These are phyloP conservation scores for Exophiala xenobiotica DNA, from an alignment of 2,329 filamentous ascomycete species.

Conservation along the genomic window DNA sequence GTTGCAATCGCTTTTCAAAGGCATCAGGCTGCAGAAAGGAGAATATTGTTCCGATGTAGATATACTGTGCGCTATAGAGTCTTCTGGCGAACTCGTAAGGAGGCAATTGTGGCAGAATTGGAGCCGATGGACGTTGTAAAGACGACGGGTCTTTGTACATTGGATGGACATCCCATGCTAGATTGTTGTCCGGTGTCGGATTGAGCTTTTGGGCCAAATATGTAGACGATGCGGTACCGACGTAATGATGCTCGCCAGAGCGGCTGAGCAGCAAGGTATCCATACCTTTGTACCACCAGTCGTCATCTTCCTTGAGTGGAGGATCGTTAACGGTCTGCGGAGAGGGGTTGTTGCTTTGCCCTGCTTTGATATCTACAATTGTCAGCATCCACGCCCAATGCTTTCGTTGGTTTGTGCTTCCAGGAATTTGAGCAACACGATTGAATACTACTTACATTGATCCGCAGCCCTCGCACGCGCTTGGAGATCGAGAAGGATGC, in stretches of 20 bases:
- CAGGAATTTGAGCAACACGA: not conserved
- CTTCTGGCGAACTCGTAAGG: constrained; percentile 53
- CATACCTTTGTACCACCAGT: constrained; percentile 42
- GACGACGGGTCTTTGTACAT: constrained; percentile 38
- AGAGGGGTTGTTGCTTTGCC: constrained; percentile 7
- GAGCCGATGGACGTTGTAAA: constrained; percentile 32
- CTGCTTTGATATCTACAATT: constrained; percentile 7
- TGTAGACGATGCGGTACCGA: constrained; percentile 38
- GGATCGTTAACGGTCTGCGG: constrained; percentile 30
- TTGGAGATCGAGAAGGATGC: constrained; percentile 38
- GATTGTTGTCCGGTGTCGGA: constrained; percentile 34
- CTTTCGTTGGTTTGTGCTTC: not conserved
- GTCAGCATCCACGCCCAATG: constrained; percentile 1
- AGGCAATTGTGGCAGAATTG: constrained; percentile 44
- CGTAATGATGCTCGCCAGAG: constrained; percentile 39
- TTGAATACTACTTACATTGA: constrained; percentile 23
- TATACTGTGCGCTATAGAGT: constrained; percentile 54
- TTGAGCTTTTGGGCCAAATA: constrained; percentile 39
- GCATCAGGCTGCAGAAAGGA: constrained; percentile 50
- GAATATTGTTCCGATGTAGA: constrained; percentile 59
- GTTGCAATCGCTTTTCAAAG: constrained; percentile 48
- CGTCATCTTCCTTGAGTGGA: constrained; percentile 35
- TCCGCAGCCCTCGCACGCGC: constrained; percentile 32
- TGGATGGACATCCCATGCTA: constrained; percentile 39
- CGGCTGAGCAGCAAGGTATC: constrained; percentile 38